Evolutionary conservation across 169 alveolate genomes (phyloP), one percentile per base, ranked within the genome.

Genomic region (Plasmodium malariae): DNA sequence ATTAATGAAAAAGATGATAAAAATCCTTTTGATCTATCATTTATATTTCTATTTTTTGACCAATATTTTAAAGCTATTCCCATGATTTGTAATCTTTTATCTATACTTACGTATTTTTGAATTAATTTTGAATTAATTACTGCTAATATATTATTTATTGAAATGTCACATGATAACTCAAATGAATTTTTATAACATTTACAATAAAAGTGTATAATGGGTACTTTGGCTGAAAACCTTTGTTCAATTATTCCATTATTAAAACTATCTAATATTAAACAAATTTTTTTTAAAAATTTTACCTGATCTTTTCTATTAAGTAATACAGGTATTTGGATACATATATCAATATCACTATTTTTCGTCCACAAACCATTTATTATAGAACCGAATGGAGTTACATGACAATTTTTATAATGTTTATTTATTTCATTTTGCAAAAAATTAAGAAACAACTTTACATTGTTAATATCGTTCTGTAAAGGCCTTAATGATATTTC

Each of bases 181-280:
- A 72, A 78, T 12, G 83, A 72, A 17, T 51, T 74, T 62, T 71
- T 32, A 30, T n/a, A 55, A 32, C 48, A 43, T 3, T 68, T 48
- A 86, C 86, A 74, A 60, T 78, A 88, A 94, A 94, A 94, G 89
- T 94, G 96, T 7, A 94, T 88, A 24, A 94, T 90, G 11, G 96
- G 96, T n/a, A 94, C 92, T 74, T 93, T 94, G 3, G 96, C 96
- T 17, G 95, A 93, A 76, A 94, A 94, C 59, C 95, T 90, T 74
- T 94, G 89, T 73, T 94, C 95, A 74, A 93, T 88, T 30, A 83
- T 69, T 17, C 96, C 93, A 40, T 71, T 90, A 49, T 94, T 93
- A 37, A 91, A 90, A 32, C 86, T 93, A 49, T 85, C 70, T 63
- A 94, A 93, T 17, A 92, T 89, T 34, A 59, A 62, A 48, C 94